phyloP scores from a whole-genome alignment of 1,284 basidiomycete genomes.

The Melampsora americana region DNA sequence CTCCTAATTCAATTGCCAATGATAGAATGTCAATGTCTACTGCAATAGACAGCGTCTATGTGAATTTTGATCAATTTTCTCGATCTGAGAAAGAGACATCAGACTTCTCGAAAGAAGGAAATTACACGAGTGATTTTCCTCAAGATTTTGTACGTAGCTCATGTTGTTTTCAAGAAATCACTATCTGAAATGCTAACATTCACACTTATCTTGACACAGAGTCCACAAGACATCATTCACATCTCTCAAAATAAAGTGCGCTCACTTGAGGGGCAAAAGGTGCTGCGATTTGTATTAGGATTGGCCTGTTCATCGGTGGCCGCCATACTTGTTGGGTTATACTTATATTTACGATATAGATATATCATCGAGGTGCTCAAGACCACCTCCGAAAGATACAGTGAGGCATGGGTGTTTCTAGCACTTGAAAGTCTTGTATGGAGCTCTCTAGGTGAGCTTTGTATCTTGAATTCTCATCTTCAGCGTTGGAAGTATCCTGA shows the following conservation, averaged over 20 bases:
- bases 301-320: background rate
- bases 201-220: background rate
- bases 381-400: background rate
- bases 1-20: background rate
- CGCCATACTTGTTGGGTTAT: background rate
- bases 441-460: background rate
- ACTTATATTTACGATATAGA: slow-evolving; percentile 1
- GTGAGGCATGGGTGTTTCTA: background rate
- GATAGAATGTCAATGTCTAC: background rate
- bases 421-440: slow-evolving; percentile 1
- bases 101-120: background rate
- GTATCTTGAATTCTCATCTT: background rate
- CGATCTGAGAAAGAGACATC: background rate
- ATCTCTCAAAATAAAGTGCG: background rate
- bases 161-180: background rate
- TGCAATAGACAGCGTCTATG: background rate
- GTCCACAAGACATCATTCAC: background rate
- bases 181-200: background rate
- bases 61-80: background rate
- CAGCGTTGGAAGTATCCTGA: background rate
- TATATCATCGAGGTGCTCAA: background rate
- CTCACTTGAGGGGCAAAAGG: background rate
- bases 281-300: background rate
- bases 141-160: background rate
- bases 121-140: background rate